These are phyloP conservation scores for Fomitopsis pinicola DNA, from an alignment of 1,284 basidiomycete species.

Conservation along the genomic window DNA sequence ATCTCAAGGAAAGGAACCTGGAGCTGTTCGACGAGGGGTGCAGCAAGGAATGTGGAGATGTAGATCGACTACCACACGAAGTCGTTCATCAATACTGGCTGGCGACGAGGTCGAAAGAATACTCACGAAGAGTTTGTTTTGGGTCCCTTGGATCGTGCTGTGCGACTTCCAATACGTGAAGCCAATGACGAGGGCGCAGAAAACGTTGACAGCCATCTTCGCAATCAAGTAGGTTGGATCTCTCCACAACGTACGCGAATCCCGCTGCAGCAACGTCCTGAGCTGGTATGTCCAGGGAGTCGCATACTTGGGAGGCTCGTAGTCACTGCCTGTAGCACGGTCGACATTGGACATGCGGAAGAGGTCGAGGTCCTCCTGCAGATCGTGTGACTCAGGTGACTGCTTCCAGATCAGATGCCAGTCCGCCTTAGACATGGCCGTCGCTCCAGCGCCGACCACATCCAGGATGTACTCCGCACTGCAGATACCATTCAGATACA, in stretches of 20 bases:
- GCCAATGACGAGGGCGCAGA: slow-evolving; percentile 57
- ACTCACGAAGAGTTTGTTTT: slow-evolving; percentile 73
- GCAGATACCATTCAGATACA: background rate
- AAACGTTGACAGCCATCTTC: slow-evolving; percentile 58
- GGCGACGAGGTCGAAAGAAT: background rate
- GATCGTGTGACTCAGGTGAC: slow-evolving; percentile 17
- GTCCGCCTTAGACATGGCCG: slow-evolving; percentile 22
- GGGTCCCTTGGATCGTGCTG: slow-evolving; percentile 62
- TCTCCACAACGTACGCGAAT: slow-evolving; percentile 51
- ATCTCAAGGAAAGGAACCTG: slow-evolving; percentile 47
- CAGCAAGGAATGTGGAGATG: slow-evolving; percentile 39
- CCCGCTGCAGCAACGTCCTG: slow-evolving; percentile 39
- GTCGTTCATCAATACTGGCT: background rate
- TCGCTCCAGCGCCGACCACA: slow-evolving; percentile 57
- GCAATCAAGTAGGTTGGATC: slow-evolving; percentile 73
- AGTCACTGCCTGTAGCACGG: slow-evolving; percentile 18
- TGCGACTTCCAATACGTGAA: slow-evolving; percentile 67
- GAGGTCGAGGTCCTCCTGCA: slow-evolving; percentile 23
- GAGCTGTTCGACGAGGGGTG: slow-evolving; percentile 44
- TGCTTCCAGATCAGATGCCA: slow-evolving; percentile 28
- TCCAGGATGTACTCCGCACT: slow-evolving; percentile 59
- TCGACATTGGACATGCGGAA: slow-evolving; percentile 24
- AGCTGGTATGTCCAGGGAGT: slow-evolving; percentile 43
- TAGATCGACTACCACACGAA: slow-evolving; percentile 27
- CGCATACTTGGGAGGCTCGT: slow-evolving; percentile 39